These are phyloP conservation scores for Xylariaceae sp. DNA, from an alignment of 2,329 filamentous ascomycete species.

Conservation along the genomic window DNA sequence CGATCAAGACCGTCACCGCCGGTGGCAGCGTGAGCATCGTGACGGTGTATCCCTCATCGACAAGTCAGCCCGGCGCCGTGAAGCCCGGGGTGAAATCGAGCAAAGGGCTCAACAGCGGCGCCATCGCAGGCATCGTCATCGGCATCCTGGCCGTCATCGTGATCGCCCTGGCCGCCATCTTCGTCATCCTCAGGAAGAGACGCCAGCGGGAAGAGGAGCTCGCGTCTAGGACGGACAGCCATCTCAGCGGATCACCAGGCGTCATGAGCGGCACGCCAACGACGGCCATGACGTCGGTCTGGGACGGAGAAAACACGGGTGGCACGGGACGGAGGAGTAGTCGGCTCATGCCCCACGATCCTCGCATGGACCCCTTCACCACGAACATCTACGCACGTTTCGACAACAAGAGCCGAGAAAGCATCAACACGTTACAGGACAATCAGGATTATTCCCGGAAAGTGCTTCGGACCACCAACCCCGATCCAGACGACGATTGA, in stretches of 20 bases:
- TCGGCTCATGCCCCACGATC: slow-evolving; percentile 54
- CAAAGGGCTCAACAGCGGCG: slow-evolving; percentile 18
- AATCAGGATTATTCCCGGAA: slow-evolving; percentile 61
- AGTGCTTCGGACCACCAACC: slow-evolving; percentile 59
- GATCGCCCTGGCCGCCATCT: slow-evolving; percentile 35
- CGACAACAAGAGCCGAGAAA: slow-evolving; percentile 55
- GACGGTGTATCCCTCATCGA: slow-evolving; percentile 43
- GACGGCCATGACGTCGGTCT: slow-evolving; percentile 38
- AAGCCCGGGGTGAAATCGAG: slow-evolving; percentile 12
- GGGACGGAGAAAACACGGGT: slow-evolving; percentile 33
- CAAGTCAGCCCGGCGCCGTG: slow-evolving; percentile 5
- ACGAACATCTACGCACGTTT: slow-evolving; percentile 49
- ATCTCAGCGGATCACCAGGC: slow-evolving; percentile 47
- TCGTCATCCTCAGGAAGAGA: slow-evolving; percentile 41
- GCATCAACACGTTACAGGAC: slow-evolving; percentile 57
- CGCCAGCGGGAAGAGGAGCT: slow-evolving; percentile 38
- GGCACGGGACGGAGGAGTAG: slow-evolving; percentile 47
- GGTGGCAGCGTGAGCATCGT: slow-evolving; percentile 50
- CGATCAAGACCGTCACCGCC: slow-evolving; percentile 49
- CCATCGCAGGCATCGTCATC: slow-evolving; percentile 27
- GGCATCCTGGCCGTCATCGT: slow-evolving; percentile 35
- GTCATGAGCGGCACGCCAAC: slow-evolving; percentile 41
- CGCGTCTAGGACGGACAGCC: slow-evolving; percentile 40
- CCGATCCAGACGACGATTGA: slow-evolving; percentile 42
- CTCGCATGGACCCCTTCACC: slow-evolving; percentile 57